Percentiles rank a stretch among this genome's conserved stretches.
Conservation (phyloP, 306 rosid species). For the Fragaria iinumae region DNA sequence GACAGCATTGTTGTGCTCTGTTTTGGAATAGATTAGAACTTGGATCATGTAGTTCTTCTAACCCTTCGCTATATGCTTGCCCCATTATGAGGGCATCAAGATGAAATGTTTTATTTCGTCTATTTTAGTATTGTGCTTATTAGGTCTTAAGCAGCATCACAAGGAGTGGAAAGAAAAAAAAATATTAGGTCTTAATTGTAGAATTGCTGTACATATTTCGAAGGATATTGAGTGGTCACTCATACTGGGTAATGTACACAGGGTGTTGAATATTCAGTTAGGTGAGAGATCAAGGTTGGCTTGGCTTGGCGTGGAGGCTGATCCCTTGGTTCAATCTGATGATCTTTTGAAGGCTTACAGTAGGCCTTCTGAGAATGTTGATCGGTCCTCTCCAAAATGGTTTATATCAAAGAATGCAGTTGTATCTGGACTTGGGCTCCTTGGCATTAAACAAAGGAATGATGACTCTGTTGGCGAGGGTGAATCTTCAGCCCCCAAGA, state of each 20-base stretch:
- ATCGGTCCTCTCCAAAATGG: constrained; percentile 73
- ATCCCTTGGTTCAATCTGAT: constrained; percentile 80
- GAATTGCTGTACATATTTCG: neutral
- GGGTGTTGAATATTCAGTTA: constrained; percentile 75
- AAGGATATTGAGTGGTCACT: neutral
- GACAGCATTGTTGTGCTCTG: neutral
- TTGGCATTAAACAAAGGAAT: constrained; percentile 78
- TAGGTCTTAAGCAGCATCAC: neutral
- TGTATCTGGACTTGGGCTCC: constrained; percentile 95
- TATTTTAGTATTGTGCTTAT: neutral
- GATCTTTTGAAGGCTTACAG: constrained; percentile 72
- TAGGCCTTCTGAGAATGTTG: constrained; percentile 64
- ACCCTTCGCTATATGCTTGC: neutral
- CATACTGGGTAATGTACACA: constrained; percentile 35
- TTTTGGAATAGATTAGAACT: neutral
- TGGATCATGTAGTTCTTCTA: neutral
- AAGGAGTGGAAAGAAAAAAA: too few species aligned
- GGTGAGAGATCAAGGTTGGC: constrained; percentile 93
- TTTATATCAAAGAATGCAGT: constrained; percentile 87
- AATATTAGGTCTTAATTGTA: neutral
- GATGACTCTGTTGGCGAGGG: constrained; percentile 42
- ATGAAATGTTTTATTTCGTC: neutral
- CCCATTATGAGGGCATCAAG: neutral
- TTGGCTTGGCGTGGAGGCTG: constrained; percentile 97
- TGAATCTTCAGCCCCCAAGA: constrained; percentile 65